phyloP scores from a whole-genome alignment of 108 stramenopile genomes.

The Chaetoceros muelleri region DNA sequence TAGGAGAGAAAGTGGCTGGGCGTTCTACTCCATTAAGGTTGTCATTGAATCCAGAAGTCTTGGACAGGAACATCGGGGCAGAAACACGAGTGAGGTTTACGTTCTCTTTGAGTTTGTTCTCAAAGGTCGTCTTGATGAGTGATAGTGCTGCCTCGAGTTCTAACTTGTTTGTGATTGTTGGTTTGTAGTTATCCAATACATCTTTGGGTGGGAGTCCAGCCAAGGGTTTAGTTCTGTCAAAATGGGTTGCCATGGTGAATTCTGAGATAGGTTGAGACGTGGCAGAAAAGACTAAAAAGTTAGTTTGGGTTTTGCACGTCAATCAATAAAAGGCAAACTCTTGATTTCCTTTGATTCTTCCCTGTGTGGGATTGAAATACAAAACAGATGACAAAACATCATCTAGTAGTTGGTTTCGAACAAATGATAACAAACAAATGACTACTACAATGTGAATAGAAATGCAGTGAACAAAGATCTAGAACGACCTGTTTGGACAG shows the following conservation, averaged over 20 bases:
- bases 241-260: conserved; percentile 6
- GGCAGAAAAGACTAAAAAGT: not conserved
- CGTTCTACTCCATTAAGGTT: conserved; percentile 26
- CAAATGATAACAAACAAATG: too few relatives aligned
- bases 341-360: not conserved
- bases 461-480: too few relatives aligned
- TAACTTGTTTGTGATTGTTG: conserved; percentile 14
- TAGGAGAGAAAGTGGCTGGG: conserved; percentile 28
- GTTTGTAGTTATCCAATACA: conserved; percentile 21
- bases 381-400: too few relatives aligned
- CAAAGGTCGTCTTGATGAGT: conserved; percentile 21
- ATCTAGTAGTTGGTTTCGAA: too few relatives aligned
- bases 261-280: not conserved
- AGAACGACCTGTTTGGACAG: too few relatives aligned
- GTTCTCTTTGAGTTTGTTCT: conserved; percentile 30
- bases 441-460: too few relatives aligned
- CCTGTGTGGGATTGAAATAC: too few relatives aligned
- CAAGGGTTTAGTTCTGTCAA: conserved; percentile 1
- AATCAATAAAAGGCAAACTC: too few relatives aligned
- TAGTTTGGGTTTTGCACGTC: too few relatives aligned
- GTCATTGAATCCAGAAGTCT: conserved; percentile 30
- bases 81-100: conserved; percentile 33
- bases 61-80: conserved; percentile 25
- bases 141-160: conserved; percentile 22
- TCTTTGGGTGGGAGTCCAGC: conserved; percentile 6